Base-by-base conservation (phyloP, 2,329 filamentous ascomycete genomes). In the Fusarium proliferatum region DNA sequence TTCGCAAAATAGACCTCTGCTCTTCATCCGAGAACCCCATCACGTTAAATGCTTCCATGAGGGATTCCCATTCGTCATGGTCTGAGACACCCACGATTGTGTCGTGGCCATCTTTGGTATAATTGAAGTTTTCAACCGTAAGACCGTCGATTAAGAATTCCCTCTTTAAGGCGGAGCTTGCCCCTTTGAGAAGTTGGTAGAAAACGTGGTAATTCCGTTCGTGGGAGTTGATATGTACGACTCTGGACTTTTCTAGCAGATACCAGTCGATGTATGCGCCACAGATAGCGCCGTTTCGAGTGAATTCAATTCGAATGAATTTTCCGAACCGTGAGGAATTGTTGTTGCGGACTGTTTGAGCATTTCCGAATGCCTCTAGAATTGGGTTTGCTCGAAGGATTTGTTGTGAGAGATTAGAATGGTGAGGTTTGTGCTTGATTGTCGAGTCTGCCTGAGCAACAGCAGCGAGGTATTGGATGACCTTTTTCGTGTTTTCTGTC, bases 191-290 rank as follows among this genome's bases (percentile, higher is more conserved):
- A 21, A 99, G 88, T 82, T 99, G 97, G 80, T 99, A 99, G 82
- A 99, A 99, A 63, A 99, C 88, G 81, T 99, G 96, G 81, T 99
- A 99, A 79, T 97, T 99, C 61, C 96, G 91, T 84, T 99, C 96
- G 64, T 94, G 93, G 2, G 89, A 80, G 79, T 97, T 97, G 69
- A 97, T 90, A 46, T 92, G 92, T 26, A 99, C 96, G 12, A 99
- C 96, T 76, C 96, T 90, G n/a, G 96, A 99, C 83, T 99, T 99
- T 80, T 99, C 96, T 19, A 99, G 86, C 2, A 99, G 87, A 82
- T 98, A 99, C 96, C 96, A 99, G 81, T 99, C 95, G 74, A 99
- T 98, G 84, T 95, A 98, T 28, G 96, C 96, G 41, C 97, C 97
- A 8, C 93, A 93, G 74, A 99, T 99, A 61, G 96, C 93, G 34